These are phyloP conservation scores for Herpetospermum pedunculosum DNA, from an alignment of 306 rosid species.

Conservation along the genomic window DNA sequence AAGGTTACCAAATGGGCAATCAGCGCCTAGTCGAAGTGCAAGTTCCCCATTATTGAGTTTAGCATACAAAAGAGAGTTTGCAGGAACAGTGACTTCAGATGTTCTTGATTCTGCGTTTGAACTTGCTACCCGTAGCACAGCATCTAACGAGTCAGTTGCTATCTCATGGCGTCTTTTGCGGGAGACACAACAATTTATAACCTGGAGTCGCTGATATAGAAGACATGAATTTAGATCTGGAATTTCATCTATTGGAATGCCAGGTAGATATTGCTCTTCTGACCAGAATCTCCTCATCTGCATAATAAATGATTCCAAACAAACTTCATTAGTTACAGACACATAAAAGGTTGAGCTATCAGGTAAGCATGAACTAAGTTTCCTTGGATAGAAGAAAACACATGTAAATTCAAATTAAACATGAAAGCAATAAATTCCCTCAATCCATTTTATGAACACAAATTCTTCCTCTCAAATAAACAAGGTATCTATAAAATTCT, in stretches of 20 bases:
- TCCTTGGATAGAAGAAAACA: not conserved
- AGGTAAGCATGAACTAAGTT: not conserved
- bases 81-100: conserved; percentile 18
- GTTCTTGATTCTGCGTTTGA: conserved; percentile 26
- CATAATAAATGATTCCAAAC: conserved; percentile 15
- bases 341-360: not conserved
- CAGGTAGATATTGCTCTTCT: conserved; percentile 54
- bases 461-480: not conserved
- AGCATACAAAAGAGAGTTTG: conserved; percentile 57
- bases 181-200: conserved; percentile 81
- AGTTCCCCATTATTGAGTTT: conserved; percentile 61
- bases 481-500: conserved; percentile 11
- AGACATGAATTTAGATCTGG: conserved; percentile 90
- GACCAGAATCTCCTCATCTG: conserved; percentile 77
- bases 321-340: not conserved
- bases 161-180: conserved; percentile 58
- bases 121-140: conserved; percentile 51
- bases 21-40: conserved; percentile 81
- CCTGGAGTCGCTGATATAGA: conserved; percentile 79
- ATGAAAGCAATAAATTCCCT: conserved; percentile 8
- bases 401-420: not conserved
- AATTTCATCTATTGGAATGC: conserved; percentile 67
- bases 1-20: conserved; percentile 38
- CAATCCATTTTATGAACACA: conserved; percentile 1
- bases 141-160: conserved; percentile 66